Base-by-base conservation (phyloP, 257 asterid genomes). In the Fraxinus excelsior region DNA sequence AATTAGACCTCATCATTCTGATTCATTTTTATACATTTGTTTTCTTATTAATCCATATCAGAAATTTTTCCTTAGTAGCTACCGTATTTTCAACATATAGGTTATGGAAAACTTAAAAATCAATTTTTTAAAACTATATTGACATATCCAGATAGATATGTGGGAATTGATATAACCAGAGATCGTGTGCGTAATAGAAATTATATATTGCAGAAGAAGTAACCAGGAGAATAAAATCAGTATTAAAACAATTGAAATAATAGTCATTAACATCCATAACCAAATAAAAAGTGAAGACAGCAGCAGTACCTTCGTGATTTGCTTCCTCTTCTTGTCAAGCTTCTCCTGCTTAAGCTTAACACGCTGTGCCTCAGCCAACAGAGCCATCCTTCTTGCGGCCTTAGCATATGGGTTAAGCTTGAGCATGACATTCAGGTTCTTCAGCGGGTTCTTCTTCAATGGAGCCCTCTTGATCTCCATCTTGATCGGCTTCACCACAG, bases 401-500 rank as follows among this genome's bases (percentile, higher is more conserved):
- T 90, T 91, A 0, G 97, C 97, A 77, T 92, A 87, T 0, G 97
- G 97, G 75, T 94, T 94, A 5, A 94, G 89, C 86, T 92, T 94
- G 86, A 94, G 70, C 80, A 88, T 85, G 40, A 85, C 89, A 12
- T 92, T 92, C 1, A 86, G 80, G 74, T 92, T 92, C 90, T 88
- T 92, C 78, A 92, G 66, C 0, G 97, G 97, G 34, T 90, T 92
- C 87, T 92, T 92, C 87, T 92, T 90, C 89, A 92, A 6, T 0
- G 84, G 84, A 49, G 96, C 94, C 73, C 94, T 88, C 87, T 81
- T 88, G 29, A 80, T 40, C 70, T 83, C 94, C 90, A 84, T 85
- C 87, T 94, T 91, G 74, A 91, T 94, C 7, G 93, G 98, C 76
- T 72, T 92, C 82, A 94, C 98, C 12, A 91, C 97, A 4, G 95